Conservation (phyloP, 257 asterid species). For the Plantago major region DNA sequence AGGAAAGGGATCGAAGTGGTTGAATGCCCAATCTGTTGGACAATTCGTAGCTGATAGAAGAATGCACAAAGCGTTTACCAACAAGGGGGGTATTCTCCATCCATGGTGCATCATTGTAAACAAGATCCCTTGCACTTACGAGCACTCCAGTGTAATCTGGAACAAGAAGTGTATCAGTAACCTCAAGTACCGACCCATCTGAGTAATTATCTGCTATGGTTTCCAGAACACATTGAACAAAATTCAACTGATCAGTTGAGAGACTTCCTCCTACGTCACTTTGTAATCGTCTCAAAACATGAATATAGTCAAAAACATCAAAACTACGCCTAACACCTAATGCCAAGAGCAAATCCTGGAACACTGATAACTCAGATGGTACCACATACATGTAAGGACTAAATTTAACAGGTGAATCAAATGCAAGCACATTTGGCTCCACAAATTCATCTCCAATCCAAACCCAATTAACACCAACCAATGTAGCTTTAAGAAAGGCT, state of each 20-base stretch:
- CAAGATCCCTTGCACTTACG: constrained; percentile 59
- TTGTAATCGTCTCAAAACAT: constrained; percentile 61
- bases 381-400: constrained; percentile 94
- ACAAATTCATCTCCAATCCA: constrained; percentile 99
- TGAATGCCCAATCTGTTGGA: constrained; percentile 79
- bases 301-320: constrained; percentile 63
- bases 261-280: constrained; percentile 63
- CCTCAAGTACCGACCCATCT: constrained; percentile 46
- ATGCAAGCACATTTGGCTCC: constrained; percentile 75
- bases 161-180: constrained; percentile 41
- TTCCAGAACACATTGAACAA: constrained; percentile 80
- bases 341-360: constrained; percentile 83
- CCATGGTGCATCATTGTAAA: constrained; percentile 97
- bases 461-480: constrained; percentile 68
- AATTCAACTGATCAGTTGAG: constrained; percentile 73
- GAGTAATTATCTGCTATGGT: constrained; percentile 59
- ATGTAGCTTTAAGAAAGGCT: constrained; percentile 44
- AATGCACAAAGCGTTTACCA: constrained; percentile 79
- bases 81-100: constrained; percentile 57
- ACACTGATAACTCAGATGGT: constrained; percentile 77
- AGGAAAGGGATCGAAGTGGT: constrained; percentile 80
- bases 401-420: constrained; percentile 91
- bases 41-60: constrained; percentile 66
- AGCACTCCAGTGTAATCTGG: constrained; percentile 92
- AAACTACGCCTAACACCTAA: constrained; percentile 78